These are phyloP conservation scores for Leccinum huronense DNA, from an alignment of 1,284 basidiomycete species.

Conservation along the genomic window DNA sequence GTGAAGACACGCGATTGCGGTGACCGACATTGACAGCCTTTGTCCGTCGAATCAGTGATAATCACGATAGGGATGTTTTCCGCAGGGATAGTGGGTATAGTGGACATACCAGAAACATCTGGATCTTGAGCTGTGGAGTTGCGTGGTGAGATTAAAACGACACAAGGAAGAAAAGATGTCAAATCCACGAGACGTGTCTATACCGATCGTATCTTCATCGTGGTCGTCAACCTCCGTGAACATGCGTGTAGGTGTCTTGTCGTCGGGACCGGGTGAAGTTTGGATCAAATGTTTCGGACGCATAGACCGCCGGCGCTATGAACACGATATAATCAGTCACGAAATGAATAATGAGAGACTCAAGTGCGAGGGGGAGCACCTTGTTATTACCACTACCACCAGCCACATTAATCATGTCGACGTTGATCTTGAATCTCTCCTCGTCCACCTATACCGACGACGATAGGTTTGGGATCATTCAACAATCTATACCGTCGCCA, in stretches of 20 bases:
- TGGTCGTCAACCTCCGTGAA: conserved; percentile 35
- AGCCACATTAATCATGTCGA: conserved; percentile 66
- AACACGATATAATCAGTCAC: background rate
- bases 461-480: conserved; percentile 66
- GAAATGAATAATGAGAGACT: background rate
- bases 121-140: conserved; percentile 28
- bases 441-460: conserved; percentile 86
- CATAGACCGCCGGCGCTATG: conserved; percentile 61
- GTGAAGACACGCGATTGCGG: conserved; percentile 19
- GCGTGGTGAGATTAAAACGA: conserved; percentile 7
- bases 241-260: conserved; percentile 15
- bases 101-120: conserved; percentile 11
- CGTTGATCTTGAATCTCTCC: conserved; percentile 62
- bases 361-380: conserved; percentile 43
- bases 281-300: conserved; percentile 57
- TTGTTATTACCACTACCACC: conserved; percentile 54
- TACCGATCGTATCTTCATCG: conserved; percentile 32
- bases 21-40: conserved; percentile 13
- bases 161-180: background rate
- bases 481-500: conserved; percentile 42
- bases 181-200: conserved; percentile 49
- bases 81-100: background rate
- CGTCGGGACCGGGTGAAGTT: conserved; percentile 31
- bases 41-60: conserved; percentile 18
- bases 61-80: conserved; percentile 23